Evolutionary conservation across 441 rosid species (phyloP).

Genomic region (Populus trichocarpa): DNA sequence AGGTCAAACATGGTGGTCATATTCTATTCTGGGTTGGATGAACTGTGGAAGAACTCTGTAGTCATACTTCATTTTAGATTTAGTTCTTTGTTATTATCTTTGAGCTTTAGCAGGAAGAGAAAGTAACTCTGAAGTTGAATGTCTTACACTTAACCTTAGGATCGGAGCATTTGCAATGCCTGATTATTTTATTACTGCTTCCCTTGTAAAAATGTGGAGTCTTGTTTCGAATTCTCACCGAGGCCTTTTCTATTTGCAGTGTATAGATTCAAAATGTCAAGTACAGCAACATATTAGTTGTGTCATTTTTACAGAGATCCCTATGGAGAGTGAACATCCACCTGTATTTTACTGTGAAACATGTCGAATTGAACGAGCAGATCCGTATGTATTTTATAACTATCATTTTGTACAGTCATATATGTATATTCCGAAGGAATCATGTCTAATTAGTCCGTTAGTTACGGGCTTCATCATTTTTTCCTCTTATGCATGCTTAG

Average conservation of each 20-base stretch:
- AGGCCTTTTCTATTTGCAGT: slow-evolving; percentile 36
- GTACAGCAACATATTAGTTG: slow-evolving; percentile 74
- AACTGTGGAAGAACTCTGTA: not conserved
- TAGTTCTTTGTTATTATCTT: not conserved
- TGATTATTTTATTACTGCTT: not conserved
- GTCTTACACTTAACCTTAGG: not conserved
- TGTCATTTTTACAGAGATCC: slow-evolving; percentile 65
- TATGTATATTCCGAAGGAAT: not conserved
- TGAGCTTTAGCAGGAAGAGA: not conserved
- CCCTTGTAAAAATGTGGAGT: not conserved
- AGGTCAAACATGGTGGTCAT: not conserved
- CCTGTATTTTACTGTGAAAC: slow-evolving; percentile 69
- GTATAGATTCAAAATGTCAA: slow-evolving; percentile 62
- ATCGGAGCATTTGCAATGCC: not conserved
- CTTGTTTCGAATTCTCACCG: not conserved
- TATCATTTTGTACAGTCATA: not conserved
- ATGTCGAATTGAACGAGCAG: slow-evolving; percentile 77
- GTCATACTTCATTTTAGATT: not conserved
- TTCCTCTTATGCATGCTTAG: not conserved
- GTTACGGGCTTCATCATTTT: not conserved
- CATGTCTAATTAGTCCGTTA: not conserved
- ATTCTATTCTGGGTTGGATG: not conserved
- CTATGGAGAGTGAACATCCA: slow-evolving; percentile 52
- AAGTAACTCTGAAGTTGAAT: not conserved
- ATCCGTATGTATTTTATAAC: slow-evolving; percentile 55